Base-by-base conservation (phyloP, 2,329 filamentous ascomycete species). In the Metarhizium sp. region DNA sequence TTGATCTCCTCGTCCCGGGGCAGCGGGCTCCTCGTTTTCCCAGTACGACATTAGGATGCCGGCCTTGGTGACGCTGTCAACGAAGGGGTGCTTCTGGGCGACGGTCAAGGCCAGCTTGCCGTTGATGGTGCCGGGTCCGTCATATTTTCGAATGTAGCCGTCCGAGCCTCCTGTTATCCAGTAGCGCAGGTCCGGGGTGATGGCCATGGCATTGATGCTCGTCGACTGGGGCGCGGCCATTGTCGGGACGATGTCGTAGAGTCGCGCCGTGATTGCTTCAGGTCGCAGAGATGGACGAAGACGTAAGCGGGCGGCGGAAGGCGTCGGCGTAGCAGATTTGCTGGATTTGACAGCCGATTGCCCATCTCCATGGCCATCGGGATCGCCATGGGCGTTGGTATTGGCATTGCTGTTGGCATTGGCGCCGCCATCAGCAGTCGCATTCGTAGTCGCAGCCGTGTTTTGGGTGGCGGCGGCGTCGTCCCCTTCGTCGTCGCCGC, bases 211-310 rank as follows among this genome's bases (percentile, higher is more conserved):
- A 67, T 99, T 99, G 71, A 99, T 90, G 53, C 91, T 96, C 3
- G 94, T 99, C 59, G 90, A 88, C 69, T 96, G 92, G 1, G 94
- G 94, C 3, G 94, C 94, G 2, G 94, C 94, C 74, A 97, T 97
- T 25, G 94, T 97, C 2, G 94, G 94, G 1, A 96, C 87, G 58
- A 99, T 96, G 68, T 99, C 94, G 75, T 97, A 99, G 2, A 87
- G 82, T 45, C 79, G 75, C 14, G 94, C 92, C 1, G 80, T 86
- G 51, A 95, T 74, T n/a, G 85, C 88, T 66, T 95, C 91, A 11
- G 85, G 78, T 0, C 88, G 83, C n/a, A 91, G 78, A 51, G 74
- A 77, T 1, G 86, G 87, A 50, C 81, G 83, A 63, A 62, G 60
- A 2, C 57, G 61, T 30, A 61, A 45, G 10, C 58, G 52, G 29